Evolutionary conservation across 441 rosid genomes (phyloP).

Genomic region (Gossypium davidsonii): DNA sequence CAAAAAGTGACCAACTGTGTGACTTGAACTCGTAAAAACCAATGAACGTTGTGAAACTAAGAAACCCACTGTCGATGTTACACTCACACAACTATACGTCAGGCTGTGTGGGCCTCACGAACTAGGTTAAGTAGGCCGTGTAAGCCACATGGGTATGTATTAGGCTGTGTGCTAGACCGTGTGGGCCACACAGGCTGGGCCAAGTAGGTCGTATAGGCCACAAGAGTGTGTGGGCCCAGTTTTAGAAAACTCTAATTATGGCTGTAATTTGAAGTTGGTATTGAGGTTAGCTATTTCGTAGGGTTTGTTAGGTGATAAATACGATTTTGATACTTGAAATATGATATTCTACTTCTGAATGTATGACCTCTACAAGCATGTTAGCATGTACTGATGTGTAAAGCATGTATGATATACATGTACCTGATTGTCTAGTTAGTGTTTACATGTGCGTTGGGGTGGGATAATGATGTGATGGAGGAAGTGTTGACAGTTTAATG

Average conservation of each 20-base stretch:
- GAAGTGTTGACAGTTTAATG: background rate
- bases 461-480: background rate
- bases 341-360: background rate
- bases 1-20: too few relatives aligned
- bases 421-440: too few relatives aligned
- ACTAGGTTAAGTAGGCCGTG: too few relatives aligned
- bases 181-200: background rate
- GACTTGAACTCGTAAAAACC: too few relatives aligned
- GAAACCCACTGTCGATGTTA: background rate
- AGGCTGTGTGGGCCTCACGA: background rate
- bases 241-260: too few relatives aligned
- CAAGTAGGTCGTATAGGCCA: background rate
- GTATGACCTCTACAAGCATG: background rate
- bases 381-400: background rate
- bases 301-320: too few relatives aligned
- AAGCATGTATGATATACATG: background rate
- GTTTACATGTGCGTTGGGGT: background rate
- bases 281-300: background rate
- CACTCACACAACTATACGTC: background rate
- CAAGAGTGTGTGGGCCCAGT: too few relatives aligned
- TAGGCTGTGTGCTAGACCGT: too few relatives aligned
- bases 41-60: background rate
- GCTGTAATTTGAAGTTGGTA: background rate
- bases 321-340: too few relatives aligned
- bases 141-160: too few relatives aligned